Percentiles rank a stretch among this genome's conserved stretches.
phyloP scores from a whole-genome alignment of 2,329 filamentous ascomycete species.

The Trichoderma koningii region DNA sequence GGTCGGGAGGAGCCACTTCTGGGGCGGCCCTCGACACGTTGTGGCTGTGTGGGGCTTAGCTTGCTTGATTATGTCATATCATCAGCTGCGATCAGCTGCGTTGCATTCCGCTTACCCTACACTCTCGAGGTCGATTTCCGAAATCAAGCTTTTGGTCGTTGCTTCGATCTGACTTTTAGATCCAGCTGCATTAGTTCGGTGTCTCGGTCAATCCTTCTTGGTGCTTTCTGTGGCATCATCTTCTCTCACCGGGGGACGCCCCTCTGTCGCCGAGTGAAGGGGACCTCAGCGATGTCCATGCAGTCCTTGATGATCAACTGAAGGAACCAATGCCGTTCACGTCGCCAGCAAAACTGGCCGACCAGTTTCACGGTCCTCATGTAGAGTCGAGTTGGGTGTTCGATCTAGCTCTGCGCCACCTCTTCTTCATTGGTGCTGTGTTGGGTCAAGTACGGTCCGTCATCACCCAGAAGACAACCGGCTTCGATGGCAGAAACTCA shows the following conservation, averaged over 20 bases:
- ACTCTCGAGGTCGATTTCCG: too few species aligned
- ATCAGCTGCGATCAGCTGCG: not conserved
- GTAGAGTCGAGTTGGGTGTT: not conserved
- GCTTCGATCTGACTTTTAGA: not conserved
- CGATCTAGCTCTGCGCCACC: constrained; percentile 9
- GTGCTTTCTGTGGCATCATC: too few species aligned
- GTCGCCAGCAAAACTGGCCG: not conserved
- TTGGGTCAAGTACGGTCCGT: constrained; percentile 2
- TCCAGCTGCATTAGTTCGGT: too few species aligned
- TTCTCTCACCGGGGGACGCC: too few species aligned
- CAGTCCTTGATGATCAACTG: too few species aligned
- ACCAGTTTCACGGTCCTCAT: constrained; percentile 15
- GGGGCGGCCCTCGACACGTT: constrained; percentile 9
- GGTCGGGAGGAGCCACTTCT: not conserved
- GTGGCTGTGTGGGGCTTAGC: constrained; percentile 21
- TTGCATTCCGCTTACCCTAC: not conserved
- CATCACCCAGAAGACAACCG: not conserved
- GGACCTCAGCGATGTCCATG: too few species aligned
- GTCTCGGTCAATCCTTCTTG: too few species aligned
- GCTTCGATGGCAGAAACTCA: not conserved
- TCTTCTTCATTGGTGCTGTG: not conserved
- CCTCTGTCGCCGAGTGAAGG: not conserved
- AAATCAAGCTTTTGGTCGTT: not conserved
- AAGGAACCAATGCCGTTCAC: not conserved
- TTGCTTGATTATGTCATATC: not conserved